These are phyloP conservation scores for Porodaedalea pini DNA, from an alignment of 1,284 basidiomycete species.

Conservation along the genomic window DNA sequence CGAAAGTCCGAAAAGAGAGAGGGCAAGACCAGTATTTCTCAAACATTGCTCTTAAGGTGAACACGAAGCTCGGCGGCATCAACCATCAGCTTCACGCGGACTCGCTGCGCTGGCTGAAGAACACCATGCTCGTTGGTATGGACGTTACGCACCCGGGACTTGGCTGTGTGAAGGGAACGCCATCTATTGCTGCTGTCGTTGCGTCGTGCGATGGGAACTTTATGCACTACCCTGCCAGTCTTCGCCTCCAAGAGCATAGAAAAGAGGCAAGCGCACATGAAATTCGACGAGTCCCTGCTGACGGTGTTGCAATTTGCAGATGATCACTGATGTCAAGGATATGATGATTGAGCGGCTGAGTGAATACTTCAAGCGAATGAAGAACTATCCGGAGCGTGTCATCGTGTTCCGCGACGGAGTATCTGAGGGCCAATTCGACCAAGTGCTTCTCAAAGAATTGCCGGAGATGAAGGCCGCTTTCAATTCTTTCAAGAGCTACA, in stretches of 20 bases:
- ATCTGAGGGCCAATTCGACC: constrained; percentile 70
- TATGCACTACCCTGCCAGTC: constrained; percentile 66
- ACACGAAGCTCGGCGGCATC: constrained; percentile 74
- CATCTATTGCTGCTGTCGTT: constrained; percentile 76
- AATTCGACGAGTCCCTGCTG: constrained; percentile 13
- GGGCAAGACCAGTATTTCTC: constrained; percentile 74
- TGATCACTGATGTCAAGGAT: constrained; percentile 57
- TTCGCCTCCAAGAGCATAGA: constrained; percentile 58
- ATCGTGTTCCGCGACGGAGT: constrained; percentile 74
- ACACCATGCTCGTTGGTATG: constrained; percentile 77
- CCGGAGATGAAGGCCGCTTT: constrained; percentile 55
- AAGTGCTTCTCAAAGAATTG: constrained; percentile 55
- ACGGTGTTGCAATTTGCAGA: constrained; percentile 38
- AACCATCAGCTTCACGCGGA: constrained; percentile 62
- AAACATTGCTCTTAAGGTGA: constrained; percentile 64
- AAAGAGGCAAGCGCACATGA: constrained; percentile 58
- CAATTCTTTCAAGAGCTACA: constrained; percentile 50
- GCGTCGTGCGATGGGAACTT: constrained; percentile 64
- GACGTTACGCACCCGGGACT: constrained; percentile 74
- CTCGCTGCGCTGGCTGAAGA: constrained; percentile 61
- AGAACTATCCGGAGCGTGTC: constrained; percentile 55
- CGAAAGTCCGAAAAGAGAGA: constrained; percentile 39
- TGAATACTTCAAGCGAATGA: constrained; percentile 51
- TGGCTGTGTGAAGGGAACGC: constrained; percentile 53
- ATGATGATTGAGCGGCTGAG: constrained; percentile 71